A percentile compares a stretch with the other conserved stretches of the same genome.
phyloP scores from a whole-genome alignment of 139 green algal species.

The Asterochloris erici region DNA sequence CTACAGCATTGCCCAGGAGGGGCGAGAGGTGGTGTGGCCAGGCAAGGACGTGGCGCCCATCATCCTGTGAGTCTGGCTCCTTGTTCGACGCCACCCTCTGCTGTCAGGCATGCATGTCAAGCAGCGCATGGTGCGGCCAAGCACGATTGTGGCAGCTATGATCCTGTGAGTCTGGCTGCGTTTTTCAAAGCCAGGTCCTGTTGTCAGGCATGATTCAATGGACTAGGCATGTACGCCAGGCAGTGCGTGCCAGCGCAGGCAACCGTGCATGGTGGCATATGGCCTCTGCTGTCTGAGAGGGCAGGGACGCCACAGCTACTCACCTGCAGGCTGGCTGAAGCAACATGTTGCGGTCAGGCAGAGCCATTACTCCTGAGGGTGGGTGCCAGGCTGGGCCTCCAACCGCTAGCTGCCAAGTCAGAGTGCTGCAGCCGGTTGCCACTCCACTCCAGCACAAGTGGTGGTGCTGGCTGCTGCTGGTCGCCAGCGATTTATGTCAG shows the following conservation, averaged over 20 bases:
- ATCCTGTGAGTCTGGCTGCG: not conserved
- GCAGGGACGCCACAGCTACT: not conserved
- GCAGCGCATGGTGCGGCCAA: not conserved
- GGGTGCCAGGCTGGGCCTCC: not conserved
- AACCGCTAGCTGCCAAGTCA: too few species aligned
- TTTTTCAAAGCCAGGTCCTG: too few species aligned
- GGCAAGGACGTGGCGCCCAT: conserved; percentile 11
- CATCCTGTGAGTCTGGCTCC: not conserved
- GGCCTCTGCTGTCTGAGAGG: not conserved
- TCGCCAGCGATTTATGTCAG: too few species aligned
- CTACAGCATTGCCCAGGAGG: not conserved
- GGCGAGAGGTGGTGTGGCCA: not conserved
- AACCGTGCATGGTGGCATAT: not conserved
- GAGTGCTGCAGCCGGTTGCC: too few species aligned
- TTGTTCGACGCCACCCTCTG: too few species aligned
- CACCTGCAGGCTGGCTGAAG: not conserved
- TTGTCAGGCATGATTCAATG: not conserved
- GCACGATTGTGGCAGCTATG: not conserved
- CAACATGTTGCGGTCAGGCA: not conserved
- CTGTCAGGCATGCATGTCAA: not conserved
- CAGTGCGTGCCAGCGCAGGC: not conserved
- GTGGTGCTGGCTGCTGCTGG: too few species aligned
- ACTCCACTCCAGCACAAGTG: too few species aligned
- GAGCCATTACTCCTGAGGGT: not conserved
- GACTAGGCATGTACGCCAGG: not conserved